phyloP scores from a whole-genome alignment of 768 basidiomycete genomes.

The Naganishia vaughanmartiniae region DNA sequence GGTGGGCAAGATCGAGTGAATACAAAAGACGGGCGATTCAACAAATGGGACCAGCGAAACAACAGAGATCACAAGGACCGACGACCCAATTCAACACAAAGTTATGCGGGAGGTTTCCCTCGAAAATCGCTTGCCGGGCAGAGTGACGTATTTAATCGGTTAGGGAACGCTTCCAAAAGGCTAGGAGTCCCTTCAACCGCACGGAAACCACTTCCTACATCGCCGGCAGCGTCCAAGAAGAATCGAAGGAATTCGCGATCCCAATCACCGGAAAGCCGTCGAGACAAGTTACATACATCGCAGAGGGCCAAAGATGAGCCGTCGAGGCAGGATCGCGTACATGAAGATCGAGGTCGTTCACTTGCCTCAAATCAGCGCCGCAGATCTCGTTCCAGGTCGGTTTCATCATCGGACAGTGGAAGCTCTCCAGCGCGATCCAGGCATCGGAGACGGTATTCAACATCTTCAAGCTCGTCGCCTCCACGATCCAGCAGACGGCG shows the following conservation, averaged over 20 bases:
- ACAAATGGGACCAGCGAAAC: neutral
- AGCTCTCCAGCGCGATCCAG: neutral
- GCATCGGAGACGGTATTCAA: conserved; percentile 9
- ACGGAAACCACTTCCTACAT: neutral
- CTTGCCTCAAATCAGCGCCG: neutral
- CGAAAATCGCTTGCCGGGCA: neutral
- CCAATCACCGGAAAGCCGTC: neutral
- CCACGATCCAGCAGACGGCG: neutral
- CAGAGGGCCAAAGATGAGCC: too few relatives aligned
- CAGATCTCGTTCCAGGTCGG: conserved; percentile 1
- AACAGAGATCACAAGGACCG: neutral
- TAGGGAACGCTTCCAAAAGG: neutral
- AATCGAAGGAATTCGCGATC: neutral
- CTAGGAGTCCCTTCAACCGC: neutral
- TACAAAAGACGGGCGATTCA: neutral
- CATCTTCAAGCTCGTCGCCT: conserved; percentile 7
- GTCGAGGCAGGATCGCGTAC: neutral
- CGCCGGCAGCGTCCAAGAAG: neutral
- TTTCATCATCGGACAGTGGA: conserved; percentile 6
- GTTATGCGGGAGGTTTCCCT: neutral
- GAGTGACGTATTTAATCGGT: neutral
- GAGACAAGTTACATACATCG: neutral
- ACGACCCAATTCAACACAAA: neutral
- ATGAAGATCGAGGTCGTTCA: neutral
- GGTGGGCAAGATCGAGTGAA: neutral